Percentiles rank a stretch among this genome's conserved stretches.
Evolutionary conservation across 2,329 filamentous ascomycete genomes (phyloP).

Genomic region (Colletotrichum sp.): DNA sequence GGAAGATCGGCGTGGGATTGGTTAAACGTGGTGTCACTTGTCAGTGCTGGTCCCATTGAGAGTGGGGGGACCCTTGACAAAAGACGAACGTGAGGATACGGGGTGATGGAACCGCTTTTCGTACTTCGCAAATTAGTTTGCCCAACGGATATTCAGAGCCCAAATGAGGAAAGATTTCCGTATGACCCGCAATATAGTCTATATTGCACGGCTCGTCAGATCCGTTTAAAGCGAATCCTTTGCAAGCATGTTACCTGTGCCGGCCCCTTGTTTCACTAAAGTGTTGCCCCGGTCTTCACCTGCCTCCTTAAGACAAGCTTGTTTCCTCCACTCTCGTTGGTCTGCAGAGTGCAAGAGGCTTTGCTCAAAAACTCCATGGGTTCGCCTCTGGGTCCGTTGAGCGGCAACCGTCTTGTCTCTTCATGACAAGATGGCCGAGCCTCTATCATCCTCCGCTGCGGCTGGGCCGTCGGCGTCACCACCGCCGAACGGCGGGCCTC

Average conservation of each 20-base stretch:
- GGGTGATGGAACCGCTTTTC: neutral
- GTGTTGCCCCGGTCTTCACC: neutral
- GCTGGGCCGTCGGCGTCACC: neutral
- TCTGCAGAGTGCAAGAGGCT: neutral
- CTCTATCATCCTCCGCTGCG: neutral
- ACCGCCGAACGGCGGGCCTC: neutral
- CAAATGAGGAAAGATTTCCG: neutral
- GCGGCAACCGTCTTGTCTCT: neutral
- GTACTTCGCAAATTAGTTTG: neutral
- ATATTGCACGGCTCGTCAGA: neutral
- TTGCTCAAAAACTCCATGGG: neutral
- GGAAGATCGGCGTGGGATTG: neutral
- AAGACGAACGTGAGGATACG: neutral
- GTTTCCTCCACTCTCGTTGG: neutral
- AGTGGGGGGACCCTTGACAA: neutral
- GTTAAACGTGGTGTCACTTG: neutral
- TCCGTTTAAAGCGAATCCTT: neutral
- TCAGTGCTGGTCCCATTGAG: neutral
- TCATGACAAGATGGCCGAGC: neutral
- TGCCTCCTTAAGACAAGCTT: slow-evolving; percentile 2
- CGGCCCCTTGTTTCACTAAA: neutral
- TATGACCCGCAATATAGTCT: neutral
- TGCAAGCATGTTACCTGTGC: neutral
- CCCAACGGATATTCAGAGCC: neutral
- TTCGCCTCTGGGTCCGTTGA: neutral